Base-by-base conservation (phyloP, 331 rosid genomes). In the Malus hybrid region DNA sequence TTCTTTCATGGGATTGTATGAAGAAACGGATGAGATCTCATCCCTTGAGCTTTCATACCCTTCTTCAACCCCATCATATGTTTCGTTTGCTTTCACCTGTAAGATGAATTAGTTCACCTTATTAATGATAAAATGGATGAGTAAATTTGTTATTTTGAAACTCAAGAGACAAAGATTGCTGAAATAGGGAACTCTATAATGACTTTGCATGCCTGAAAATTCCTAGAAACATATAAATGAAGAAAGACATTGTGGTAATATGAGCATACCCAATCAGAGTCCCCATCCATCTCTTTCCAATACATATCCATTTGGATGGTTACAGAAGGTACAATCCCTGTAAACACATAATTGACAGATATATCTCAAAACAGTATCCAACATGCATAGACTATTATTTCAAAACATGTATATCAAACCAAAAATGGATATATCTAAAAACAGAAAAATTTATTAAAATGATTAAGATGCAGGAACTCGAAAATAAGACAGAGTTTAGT, bases 31-130 rank as follows among this genome's bases (percentile, higher is more conserved):
- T 28, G 97, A 92, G 69, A 88, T 77, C 77, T 95, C 99, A 83
- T 95, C 99, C 79, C 87, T 92, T 42, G 97, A 87, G 90, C 99
- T 92, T 68, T 92, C 97, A 83, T 95, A 89, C 63, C 87, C 99
- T 73, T 95, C 99, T 82, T 92, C 99, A 75, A 79, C 30, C 28
- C 88, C 96, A 78, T 87, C 97, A 82, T 84, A 76, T n/a, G 79
- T 77, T 78, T 92, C 97, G 73, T 89, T 92, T 73, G 92, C 99
- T 89, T 92, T 95, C 70, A 86, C 91, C 99, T 95, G 86, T 46
- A 80, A 72, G 44, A 61, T 63, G 56, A 80, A 75, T 74, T 33
- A 56, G 75, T 70, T 82, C 72, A 7, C 22, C 73, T 62, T 65
- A 81, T 66, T 74, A 79, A 56, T 61, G 57, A 72, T 63, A 65